Evolutionary conservation across 768 basidiomycete genomes (phyloP).

Genomic region (Boletus insuetus): DNA sequence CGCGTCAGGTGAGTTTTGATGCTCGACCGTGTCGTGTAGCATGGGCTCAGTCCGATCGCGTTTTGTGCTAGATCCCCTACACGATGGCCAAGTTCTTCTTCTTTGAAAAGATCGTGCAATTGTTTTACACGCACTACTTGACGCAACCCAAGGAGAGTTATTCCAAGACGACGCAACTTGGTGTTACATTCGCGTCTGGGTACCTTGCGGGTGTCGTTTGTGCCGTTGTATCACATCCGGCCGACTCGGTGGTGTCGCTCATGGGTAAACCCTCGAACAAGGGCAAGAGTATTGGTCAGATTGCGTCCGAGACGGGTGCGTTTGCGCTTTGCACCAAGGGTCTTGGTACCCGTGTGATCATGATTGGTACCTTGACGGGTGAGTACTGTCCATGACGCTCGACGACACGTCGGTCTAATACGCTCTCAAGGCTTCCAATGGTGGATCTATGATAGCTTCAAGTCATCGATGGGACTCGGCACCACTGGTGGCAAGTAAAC

Average conservation of each 20-base stretch:
- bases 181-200: conserved; percentile 86
- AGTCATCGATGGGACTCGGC: conserved; percentile 78
- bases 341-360: conserved; percentile 81
- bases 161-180: conserved; percentile 80
- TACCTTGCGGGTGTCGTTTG: conserved; percentile 95
- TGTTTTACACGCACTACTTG: conserved; percentile 90
- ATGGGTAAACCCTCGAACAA: conserved; percentile 88
- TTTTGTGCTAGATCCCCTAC: conserved; percentile 74
- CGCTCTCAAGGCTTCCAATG: conserved; percentile 70
- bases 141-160: conserved; percentile 75
- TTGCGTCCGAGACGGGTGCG: conserved; percentile 69
- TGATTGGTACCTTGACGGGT: conserved; percentile 67
- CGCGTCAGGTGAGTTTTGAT: conserved; percentile 60
- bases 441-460: conserved; percentile 93
- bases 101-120: conserved; percentile 83
- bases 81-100: conserved; percentile 99
- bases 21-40: no score
- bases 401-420: not conserved
- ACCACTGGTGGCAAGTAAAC: conserved; percentile 85
- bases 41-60: not conserved
- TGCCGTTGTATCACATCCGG: conserved; percentile 94
- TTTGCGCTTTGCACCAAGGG: conserved; percentile 73
- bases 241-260: conserved; percentile 88
- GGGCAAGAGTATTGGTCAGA: conserved; percentile 72
- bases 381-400: conserved; percentile 4